These are phyloP conservation scores for Chaetomium tenue DNA, from an alignment of 495 filamentous ascomycete genomes.

Conservation along the genomic window DNA sequence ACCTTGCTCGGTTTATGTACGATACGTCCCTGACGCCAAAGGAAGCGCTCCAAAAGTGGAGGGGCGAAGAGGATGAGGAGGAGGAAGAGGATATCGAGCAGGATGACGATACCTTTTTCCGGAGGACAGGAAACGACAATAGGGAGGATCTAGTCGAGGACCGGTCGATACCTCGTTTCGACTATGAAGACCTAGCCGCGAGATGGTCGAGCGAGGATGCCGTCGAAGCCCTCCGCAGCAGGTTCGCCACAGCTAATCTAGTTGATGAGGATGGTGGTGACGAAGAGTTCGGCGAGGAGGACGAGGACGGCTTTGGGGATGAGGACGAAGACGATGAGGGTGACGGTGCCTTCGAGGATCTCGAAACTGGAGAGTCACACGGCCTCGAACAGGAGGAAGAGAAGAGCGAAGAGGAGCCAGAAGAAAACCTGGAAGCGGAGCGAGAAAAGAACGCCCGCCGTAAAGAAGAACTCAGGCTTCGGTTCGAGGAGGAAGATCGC, in stretches of 20 bases:
- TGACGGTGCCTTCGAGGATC: constrained; percentile 85
- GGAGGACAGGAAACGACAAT: constrained; percentile 61
- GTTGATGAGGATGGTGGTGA: constrained; percentile 51
- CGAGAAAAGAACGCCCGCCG: constrained; percentile 84
- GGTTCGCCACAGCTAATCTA: constrained; percentile 71
- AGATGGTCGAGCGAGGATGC: constrained; percentile 83
- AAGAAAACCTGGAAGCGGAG: constrained; percentile 58
- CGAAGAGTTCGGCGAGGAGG: constrained; percentile 48
- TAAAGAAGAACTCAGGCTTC: constrained; percentile 90
- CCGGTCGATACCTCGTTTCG: constrained; percentile 70
- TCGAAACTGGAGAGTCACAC: constrained; percentile 71
- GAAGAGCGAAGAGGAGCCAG: constrained; percentile 36
- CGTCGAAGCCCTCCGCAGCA: constrained; percentile 66
- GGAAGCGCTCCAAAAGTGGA: constrained; percentile 76
- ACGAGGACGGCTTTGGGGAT: constrained; percentile 79
- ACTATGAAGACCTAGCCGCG: constrained; percentile 74
- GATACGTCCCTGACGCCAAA: constrained; percentile 71
- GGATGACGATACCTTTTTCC: constrained; percentile 79
- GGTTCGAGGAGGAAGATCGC: constrained; percentile 95
- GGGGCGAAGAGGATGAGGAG: constrained; percentile 64
- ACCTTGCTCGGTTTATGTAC: constrained; percentile 85
- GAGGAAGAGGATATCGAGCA: constrained; percentile 54
- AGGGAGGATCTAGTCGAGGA: constrained; percentile 67
- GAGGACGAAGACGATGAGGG: constrained; percentile 63
- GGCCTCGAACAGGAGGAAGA: constrained; percentile 38